phyloP scores from a whole-genome alignment of 352 stramenopile genomes.

The Phytopythium sindhum region DNA sequence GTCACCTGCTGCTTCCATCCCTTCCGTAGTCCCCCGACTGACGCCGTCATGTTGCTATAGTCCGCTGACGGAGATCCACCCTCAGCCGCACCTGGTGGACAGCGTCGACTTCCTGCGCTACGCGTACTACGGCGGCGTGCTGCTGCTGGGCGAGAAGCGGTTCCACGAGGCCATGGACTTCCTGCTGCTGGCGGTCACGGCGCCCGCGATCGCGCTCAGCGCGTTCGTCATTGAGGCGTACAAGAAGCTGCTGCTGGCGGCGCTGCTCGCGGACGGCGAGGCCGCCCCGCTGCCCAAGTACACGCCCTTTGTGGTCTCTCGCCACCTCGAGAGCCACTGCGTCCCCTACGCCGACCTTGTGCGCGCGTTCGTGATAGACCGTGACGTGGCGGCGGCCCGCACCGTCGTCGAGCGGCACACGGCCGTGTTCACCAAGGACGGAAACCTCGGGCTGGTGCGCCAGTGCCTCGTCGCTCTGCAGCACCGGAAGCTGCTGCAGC shows the following conservation, averaged over 20 bases:
- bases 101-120: constrained; percentile 76
- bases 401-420: constrained; percentile 41
- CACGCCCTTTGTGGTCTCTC: constrained; percentile 70
- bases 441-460: constrained; percentile 77
- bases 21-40: constrained; percentile 1
- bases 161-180: constrained; percentile 74
- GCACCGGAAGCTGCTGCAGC: constrained; percentile 63
- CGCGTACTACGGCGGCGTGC: constrained; percentile 77
- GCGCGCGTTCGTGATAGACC: constrained; percentile 48
- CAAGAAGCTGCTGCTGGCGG: constrained; percentile 78
- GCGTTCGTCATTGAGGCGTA: constrained; percentile 80
- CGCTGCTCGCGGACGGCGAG: constrained; percentile 58
- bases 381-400: constrained; percentile 27
- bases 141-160: constrained; percentile 74
- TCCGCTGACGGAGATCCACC: constrained; percentile 68
- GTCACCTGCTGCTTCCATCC: constrained; percentile 6
- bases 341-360: constrained; percentile 50
- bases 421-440: constrained; percentile 48
- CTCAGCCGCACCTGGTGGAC: constrained; percentile 45
- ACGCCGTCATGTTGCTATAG: constrained; percentile 19
- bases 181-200: constrained; percentile 69
- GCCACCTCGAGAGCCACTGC: constrained; percentile 69
- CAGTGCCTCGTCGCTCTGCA: constrained; percentile 67
- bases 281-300: constrained; percentile 67
- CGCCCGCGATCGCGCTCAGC: constrained; percentile 65